These are phyloP conservation scores for Pseudocercospora cruenta DNA, from an alignment of 2,329 filamentous ascomycete species.

Conservation along the genomic window DNA sequence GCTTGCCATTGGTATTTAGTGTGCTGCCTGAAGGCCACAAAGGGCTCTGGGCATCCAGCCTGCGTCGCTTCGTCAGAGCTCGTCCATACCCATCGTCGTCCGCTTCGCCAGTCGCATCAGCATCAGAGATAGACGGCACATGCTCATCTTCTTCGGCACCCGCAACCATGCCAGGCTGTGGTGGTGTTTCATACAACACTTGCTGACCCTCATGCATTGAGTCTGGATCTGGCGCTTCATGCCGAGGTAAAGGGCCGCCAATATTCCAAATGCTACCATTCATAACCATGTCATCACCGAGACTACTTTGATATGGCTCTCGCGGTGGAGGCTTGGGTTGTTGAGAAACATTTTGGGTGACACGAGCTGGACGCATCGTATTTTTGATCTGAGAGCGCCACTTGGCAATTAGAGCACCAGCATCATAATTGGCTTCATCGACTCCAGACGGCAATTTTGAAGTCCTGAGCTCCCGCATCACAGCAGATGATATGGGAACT, in stretches of 20 bases:
- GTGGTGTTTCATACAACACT: constrained; percentile 36
- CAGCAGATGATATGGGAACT: constrained; percentile 42
- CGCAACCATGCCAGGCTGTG: constrained; percentile 34
- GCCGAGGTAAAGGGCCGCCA: constrained; percentile 31
- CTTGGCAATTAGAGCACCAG: constrained; percentile 34
- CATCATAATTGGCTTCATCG: constrained; percentile 32
- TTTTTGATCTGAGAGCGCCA: constrained; percentile 35
- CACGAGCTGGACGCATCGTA: constrained; percentile 22
- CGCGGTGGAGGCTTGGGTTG: constrained; percentile 13
- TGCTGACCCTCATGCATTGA: constrained; percentile 13
- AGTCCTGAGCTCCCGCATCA: constrained; percentile 41
- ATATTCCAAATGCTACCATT: constrained; percentile 33
- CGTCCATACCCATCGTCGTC: constrained; percentile 22
- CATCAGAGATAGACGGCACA: constrained; percentile 19
- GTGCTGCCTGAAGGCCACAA: constrained; percentile 4
- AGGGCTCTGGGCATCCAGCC: constrained; percentile 11
- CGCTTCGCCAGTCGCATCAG: constrained; percentile 27
- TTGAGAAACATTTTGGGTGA: not conserved
- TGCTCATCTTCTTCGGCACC: constrained; percentile 28
- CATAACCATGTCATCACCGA: constrained; percentile 34
- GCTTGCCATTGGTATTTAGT: constrained; percentile 31
- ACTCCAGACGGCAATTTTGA: constrained; percentile 19
- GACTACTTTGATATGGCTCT: constrained; percentile 9
- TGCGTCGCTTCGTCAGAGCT: constrained; percentile 22
- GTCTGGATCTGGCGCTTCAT: not conserved